Percentiles rank a stretch among this genome's conserved stretches.
These are phyloP conservation scores for Helicostylum pulchrum DNA, from an alignment of 192 early-diverging fungal species.

Conservation along the genomic window DNA sequence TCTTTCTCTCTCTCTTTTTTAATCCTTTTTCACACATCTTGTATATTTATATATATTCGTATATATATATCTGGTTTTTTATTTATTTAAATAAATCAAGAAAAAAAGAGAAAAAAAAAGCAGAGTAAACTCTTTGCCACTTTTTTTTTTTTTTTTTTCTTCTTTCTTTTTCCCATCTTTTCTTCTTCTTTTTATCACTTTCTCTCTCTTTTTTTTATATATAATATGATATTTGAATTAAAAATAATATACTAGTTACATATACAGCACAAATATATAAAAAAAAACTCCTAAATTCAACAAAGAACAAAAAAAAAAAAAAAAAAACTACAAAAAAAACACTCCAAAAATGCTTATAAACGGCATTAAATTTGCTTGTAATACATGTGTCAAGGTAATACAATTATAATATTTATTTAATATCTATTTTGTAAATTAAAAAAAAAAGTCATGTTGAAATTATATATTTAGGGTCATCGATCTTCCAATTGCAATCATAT, in stretches of 20 bases:
- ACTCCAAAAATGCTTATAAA: constrained; percentile 23
- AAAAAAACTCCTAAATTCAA: not conserved
- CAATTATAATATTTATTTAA: not conserved
- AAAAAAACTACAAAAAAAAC: not conserved
- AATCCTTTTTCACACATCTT: not conserved
- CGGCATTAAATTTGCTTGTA: constrained; percentile 33
- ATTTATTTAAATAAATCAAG: no score
- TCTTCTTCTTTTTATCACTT: not conserved
- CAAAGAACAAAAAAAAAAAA: not conserved
- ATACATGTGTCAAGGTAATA: constrained; percentile 34
- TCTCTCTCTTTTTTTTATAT: not conserved
- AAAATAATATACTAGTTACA: not conserved
- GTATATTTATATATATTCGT: not conserved
- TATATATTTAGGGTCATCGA: constrained; percentile 28
- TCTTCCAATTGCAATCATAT: constrained; percentile 36
- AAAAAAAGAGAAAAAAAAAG: not conserved
- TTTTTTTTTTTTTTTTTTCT: constrained; percentile 12
- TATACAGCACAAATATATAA: no score
- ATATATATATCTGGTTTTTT: no score
- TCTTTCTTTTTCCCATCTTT: no score
- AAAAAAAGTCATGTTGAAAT: not conserved
- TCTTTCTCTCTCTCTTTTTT: not conserved
- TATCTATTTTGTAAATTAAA: not conserved
- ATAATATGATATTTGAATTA: constrained; percentile 10
- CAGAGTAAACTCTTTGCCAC: not conserved